phyloP scores from a whole-genome alignment of 805 yeast species.

The Wickerhamomyces chaumierensis region DNA sequence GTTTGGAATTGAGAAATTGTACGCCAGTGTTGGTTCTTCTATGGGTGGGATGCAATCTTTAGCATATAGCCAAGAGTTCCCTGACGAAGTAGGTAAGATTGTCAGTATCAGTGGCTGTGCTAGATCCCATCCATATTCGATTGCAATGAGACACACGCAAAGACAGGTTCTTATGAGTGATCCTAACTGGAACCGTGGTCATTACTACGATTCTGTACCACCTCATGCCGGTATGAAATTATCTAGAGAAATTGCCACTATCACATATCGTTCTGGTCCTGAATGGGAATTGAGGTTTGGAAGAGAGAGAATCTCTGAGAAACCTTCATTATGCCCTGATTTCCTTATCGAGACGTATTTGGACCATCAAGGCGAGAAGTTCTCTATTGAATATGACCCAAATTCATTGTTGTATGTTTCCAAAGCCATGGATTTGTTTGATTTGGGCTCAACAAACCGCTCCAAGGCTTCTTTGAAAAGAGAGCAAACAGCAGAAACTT shows the following conservation, averaged over 20 bases:
- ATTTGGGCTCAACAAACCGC: slow-evolving; percentile 46
- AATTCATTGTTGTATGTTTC: slow-evolving; percentile 79
- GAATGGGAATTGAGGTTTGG: slow-evolving; percentile 95
- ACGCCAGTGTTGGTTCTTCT: slow-evolving; percentile 81
- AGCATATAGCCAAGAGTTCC: slow-evolving; percentile 78
- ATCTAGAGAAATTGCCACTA: slow-evolving; percentile 88
- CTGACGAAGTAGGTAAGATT: slow-evolving; percentile 61
- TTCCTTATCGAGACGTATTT: slow-evolving; percentile 85
- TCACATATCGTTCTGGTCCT: slow-evolving; percentile 90
- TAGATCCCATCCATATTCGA: slow-evolving; percentile 85
- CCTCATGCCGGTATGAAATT: slow-evolving; percentile 94
- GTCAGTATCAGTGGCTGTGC: slow-evolving; percentile 89
- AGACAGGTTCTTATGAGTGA: slow-evolving; percentile 91
- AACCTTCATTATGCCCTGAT: slow-evolving; percentile 89
- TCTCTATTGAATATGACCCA: slow-evolving; percentile 84
- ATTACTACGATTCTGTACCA: slow-evolving; percentile 67
- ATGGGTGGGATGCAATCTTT: slow-evolving; percentile 99
- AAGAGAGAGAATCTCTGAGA: slow-evolving; percentile 73
- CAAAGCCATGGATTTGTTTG: slow-evolving; percentile 93
- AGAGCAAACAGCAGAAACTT: slow-evolving; percentile 20
- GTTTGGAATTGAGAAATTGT: slow-evolving; percentile 51
- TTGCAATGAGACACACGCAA: slow-evolving; percentile 88
- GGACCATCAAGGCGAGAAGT: slow-evolving; percentile 93
- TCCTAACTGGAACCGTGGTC: slow-evolving; percentile 90
- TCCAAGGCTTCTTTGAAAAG: slow-evolving; percentile 31